These are phyloP conservation scores for Drosera spatulata DNA, from an alignment of 179 eudicot species.

Conservation along the genomic window DNA sequence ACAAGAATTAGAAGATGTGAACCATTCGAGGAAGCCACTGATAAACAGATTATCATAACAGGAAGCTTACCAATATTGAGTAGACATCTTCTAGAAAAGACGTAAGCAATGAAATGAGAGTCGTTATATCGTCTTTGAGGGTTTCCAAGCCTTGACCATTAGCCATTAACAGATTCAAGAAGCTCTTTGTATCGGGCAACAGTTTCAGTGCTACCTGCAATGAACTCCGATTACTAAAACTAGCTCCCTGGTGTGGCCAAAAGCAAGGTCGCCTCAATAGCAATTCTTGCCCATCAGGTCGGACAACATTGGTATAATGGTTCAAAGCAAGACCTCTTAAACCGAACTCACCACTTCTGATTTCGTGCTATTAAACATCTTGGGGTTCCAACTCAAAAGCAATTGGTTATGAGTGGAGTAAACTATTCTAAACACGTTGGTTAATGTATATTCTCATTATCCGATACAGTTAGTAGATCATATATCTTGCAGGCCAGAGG, in stretches of 20 bases:
- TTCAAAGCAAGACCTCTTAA: too few relatives aligned
- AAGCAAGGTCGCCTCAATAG: background rate
- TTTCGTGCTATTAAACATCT: too few relatives aligned
- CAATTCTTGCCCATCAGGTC: background rate
- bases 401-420: too few relatives aligned
- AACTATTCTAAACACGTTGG: too few relatives aligned
- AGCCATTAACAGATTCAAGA: constrained; percentile 31
- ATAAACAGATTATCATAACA: background rate
- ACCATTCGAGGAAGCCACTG: background rate
- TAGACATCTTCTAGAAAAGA: constrained; percentile 53
- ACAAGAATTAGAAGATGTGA: background rate
- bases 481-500: too few relatives aligned
- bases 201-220: constrained; percentile 70
- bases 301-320: too few relatives aligned
- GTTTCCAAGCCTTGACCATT: constrained; percentile 27
- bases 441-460: too few relatives aligned
- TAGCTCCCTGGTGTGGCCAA: background rate
- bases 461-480: too few relatives aligned
- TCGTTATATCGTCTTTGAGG: constrained; percentile 38
- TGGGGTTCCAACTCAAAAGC: too few relatives aligned
- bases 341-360: too few relatives aligned
- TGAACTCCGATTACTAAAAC: background rate
- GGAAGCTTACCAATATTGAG: constrained; percentile 33
- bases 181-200: constrained; percentile 54
- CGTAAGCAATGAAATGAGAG: constrained; percentile 30